These are phyloP conservation scores for Miscanthus lutarioriparius DNA, from an alignment of 176 grass and related monocot species.

Conservation along the genomic window DNA sequence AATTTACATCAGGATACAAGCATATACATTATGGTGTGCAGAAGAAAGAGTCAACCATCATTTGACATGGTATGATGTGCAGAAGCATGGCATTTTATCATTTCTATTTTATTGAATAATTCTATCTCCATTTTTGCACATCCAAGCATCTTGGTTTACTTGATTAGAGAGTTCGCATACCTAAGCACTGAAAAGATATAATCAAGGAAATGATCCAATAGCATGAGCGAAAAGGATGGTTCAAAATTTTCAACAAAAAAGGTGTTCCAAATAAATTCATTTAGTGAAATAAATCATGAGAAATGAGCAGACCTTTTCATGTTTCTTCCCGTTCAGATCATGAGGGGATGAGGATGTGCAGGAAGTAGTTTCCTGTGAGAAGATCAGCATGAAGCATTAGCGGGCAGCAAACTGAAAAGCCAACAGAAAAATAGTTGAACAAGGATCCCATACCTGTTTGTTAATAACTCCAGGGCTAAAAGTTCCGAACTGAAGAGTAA, in stretches of 20 bases:
- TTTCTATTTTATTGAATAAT: not conserved
- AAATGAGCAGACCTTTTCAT: slow-evolving; percentile 25
- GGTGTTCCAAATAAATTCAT: not conserved
- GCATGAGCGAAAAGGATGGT: not conserved
- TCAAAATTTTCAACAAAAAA: not conserved
- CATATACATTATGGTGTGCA: not conserved
- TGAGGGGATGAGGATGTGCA: slow-evolving; percentile 14
- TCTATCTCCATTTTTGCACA: not conserved
- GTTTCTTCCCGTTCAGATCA: slow-evolving; percentile 11
- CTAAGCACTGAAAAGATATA: not conserved
- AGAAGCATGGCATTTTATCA: not conserved
- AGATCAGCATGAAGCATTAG: slow-evolving; percentile 19
- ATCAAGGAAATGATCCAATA: not conserved
- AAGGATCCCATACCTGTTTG: slow-evolving; percentile 30
- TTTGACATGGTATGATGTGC: not conserved
- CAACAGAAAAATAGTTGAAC: not conserved
- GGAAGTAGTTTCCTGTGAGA: slow-evolving; percentile 20
- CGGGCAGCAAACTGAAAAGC: not conserved
- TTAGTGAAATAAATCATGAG: not conserved
- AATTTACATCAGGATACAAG: not conserved
- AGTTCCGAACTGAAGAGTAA: slow-evolving; percentile 52
- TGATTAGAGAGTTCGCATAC: not conserved
- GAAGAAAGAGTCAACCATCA: not conserved
- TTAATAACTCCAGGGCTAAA: slow-evolving; percentile 35
- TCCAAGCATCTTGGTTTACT: not conserved